These are phyloP conservation scores for Cryptococcus sp. DNA, from an alignment of 1,284 basidiomycete species.

Conservation along the genomic window DNA sequence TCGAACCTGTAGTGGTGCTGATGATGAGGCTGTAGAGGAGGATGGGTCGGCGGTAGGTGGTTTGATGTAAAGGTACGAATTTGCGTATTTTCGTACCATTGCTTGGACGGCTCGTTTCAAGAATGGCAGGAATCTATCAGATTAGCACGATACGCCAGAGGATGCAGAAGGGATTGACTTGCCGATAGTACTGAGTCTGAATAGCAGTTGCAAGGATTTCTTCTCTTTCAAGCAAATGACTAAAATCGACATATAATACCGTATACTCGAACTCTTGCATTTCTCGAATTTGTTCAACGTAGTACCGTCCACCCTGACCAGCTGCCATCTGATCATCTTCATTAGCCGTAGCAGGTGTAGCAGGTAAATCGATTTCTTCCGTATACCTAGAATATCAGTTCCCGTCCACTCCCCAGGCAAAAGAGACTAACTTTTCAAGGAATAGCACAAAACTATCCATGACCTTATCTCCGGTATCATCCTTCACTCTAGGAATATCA, in stretches of 20 bases:
- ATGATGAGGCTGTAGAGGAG: constrained; percentile 62
- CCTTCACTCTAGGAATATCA: constrained; percentile 79
- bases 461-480: constrained; percentile 88
- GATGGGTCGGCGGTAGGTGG: constrained; percentile 47
- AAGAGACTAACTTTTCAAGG: constrained; percentile 74
- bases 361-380: constrained; percentile 65
- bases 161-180: constrained; percentile 6
- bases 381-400: constrained; percentile 60
- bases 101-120: constrained; percentile 85
- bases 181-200: constrained; percentile 88
- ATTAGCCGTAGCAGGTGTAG: constrained; percentile 68
- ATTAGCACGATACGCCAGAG: neutral
- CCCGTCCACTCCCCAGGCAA: constrained; percentile 7
- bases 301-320: constrained; percentile 52
- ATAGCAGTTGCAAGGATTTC: constrained; percentile 90
- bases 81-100: constrained; percentile 80
- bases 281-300: constrained; percentile 85
- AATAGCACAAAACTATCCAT: constrained; percentile 86
- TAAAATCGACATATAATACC: constrained; percentile 94
- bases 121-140: constrained; percentile 76
- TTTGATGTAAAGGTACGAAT: constrained; percentile 83
- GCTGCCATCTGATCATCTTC: constrained; percentile 40
- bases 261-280: constrained; percentile 91
- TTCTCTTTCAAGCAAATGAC: constrained; percentile 82
- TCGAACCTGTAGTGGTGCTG: constrained; percentile 66